Evolutionary conservation across 306 rosid genomes (phyloP).

Genomic region (Neltuma alba): DNA sequence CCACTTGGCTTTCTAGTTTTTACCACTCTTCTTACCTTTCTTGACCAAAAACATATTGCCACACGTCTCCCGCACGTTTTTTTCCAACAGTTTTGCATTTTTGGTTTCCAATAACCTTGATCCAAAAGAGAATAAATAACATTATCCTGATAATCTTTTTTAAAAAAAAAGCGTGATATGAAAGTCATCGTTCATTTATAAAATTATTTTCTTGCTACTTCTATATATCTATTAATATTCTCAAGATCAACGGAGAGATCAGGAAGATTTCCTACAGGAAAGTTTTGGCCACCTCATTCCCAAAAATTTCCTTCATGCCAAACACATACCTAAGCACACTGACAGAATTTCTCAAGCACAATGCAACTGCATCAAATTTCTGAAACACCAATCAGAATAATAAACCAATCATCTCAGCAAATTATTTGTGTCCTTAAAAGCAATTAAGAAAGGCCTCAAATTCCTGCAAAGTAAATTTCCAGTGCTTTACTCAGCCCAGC

Average conservation of each 20-base stretch:
- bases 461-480: not conserved
- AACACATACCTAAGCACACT: not conserved
- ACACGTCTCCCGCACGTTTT: too few species aligned
- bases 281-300: not conserved
- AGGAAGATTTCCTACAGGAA: not conserved
- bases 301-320: not conserved
- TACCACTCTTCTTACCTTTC: too few species aligned
- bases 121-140: too few species aligned
- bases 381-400: not conserved
- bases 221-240: too few species aligned
- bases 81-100: too few species aligned
- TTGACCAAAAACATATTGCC: too few species aligned
- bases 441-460: not conserved
- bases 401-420: not conserved
- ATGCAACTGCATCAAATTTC: not conserved
- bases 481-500: not conserved
- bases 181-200: too few species aligned
- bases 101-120: not conserved
- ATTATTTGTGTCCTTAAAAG: not conserved
- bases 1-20: too few species aligned
- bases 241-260: too few species aligned
- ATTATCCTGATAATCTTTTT: not conserved
- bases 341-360: not conserved
- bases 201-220: too few species aligned
- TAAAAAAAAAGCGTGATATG: not conserved